These are phyloP conservation scores for Talaromyces sp. DNA, from an alignment of 2,329 filamentous ascomycete species.

Conservation along the genomic window DNA sequence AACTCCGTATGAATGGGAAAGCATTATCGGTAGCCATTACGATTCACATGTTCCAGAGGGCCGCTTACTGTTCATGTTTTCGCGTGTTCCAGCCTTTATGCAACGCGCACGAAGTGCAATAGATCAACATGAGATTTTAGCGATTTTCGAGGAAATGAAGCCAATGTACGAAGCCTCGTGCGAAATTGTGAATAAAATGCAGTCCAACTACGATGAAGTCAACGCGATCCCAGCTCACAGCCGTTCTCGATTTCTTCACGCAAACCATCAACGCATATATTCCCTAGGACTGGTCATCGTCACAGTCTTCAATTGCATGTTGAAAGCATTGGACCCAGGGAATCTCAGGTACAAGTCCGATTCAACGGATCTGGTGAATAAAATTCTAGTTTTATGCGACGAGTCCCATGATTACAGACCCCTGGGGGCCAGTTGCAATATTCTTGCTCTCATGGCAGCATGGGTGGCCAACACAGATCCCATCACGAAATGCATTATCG, in stretches of 20 bases:
- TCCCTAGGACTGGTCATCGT: conserved; percentile 26
- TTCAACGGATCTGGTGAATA: conserved; percentile 18
- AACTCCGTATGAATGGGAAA: conserved; percentile 28
- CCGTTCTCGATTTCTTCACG: conserved; percentile 19
- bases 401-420: conserved; percentile 25
- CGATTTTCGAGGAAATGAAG: background rate
- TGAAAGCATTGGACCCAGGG: conserved; percentile 23
- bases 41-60: conserved; percentile 25
- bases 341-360: conserved; percentile 17
- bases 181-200: conserved; percentile 17
- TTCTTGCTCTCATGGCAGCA: conserved; percentile 22
- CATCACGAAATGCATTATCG: conserved; percentile 14
- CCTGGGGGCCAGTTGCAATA: conserved; percentile 27
- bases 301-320: conserved; percentile 29
- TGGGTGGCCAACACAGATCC: conserved; percentile 21
- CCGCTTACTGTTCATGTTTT: conserved; percentile 26
- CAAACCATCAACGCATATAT: conserved; percentile 30
- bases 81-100: conserved; percentile 27
- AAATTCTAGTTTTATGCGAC: conserved; percentile 25
- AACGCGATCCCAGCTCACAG: conserved; percentile 16
- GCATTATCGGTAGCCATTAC: conserved; percentile 26
- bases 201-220: conserved; percentile 19
- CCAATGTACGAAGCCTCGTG: background rate
- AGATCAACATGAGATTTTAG: conserved; percentile 6
- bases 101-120: conserved; percentile 17